Conservation (phyloP, 148 eudicot genomes). For the Rhododendron ovatum region DNA sequence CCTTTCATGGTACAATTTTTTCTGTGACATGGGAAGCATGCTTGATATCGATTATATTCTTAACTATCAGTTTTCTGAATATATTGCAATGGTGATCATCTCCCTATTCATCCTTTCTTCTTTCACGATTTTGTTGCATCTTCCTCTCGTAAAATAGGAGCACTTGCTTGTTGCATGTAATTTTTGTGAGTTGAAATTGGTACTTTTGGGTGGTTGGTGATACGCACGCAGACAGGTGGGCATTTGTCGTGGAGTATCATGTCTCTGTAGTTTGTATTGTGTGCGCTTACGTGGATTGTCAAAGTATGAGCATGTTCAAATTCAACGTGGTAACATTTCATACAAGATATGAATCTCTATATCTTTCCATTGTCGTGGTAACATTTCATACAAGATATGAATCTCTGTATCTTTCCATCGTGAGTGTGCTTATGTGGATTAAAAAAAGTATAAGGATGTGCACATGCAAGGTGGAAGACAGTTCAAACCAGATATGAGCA, state of each 20-base stretch:
- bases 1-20: constrained; percentile 52
- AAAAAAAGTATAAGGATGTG: neutral
- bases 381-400: neutral
- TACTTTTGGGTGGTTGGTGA: neutral
- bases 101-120: neutral
- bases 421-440: neutral
- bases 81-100: neutral
- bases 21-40: neutral
- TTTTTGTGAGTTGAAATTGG: neutral
- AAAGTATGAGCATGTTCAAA: neutral
- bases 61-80: neutral
- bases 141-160: neutral
- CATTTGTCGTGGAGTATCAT: neutral
- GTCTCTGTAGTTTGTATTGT: neutral
- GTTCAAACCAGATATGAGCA: neutral
- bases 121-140: neutral
- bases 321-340: neutral
- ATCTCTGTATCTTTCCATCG: neutral
- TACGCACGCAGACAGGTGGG: neutral
- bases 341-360: neutral
- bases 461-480: neutral
- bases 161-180: neutral
- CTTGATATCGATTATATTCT: neutral
- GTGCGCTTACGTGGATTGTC: neutral
- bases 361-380: neutral